Evolutionary conservation across 73 alveolate species (phyloP), one percentile per base, ranked within the genome.

Genomic region (Tetrahymena elliotti): DNA sequence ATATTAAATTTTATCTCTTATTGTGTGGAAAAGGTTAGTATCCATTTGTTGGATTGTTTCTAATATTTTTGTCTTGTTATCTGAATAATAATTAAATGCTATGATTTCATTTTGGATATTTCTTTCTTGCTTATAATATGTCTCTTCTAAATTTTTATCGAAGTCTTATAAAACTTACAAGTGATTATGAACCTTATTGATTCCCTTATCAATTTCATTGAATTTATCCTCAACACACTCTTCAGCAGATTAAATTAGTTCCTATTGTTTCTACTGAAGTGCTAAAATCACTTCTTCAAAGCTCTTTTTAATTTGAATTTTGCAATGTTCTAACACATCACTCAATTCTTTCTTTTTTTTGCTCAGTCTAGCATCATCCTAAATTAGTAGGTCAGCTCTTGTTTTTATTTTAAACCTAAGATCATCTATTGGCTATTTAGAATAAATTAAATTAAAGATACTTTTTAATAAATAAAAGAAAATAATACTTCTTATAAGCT

Each of bases 231-330:
- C 68, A 41, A 94, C 92, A 24, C 93, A 38, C 93, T 94, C 96
- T 84, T 94, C 96, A 15, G 96, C 96, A 15, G 93, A 94, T n/a
- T 94, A 94, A 7, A 94, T 84, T 84, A 94, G 83, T 35, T 94
- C 96, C 41, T 68, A 35, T 37, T 94, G 68, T 53, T 94, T 94
- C 35, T 47, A 36, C 82, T 94, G 33, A 88, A 94, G 95, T 20
- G 96, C 95, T 52, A 84, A 84, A 31, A 84, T 84, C n/a, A 94
- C 82, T 41, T 94, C 96, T 94, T 94, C 52, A 41, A 94, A 84
- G 37, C 93, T 94, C 38, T 47, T 83, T 35, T 38, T 22, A 16
- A 94, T 94, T 37, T 94, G 33, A 39, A 40, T 47, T 83, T 94
- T 94, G 20, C 95, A 53, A 0, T 88, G 52, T 3, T 94, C 41